A percentile compares a stretch with the other conserved stretches of the same genome.
phyloP scores from a whole-genome alignment of 495 filamentous ascomycete genomes.

The Penicillium steckii region DNA sequence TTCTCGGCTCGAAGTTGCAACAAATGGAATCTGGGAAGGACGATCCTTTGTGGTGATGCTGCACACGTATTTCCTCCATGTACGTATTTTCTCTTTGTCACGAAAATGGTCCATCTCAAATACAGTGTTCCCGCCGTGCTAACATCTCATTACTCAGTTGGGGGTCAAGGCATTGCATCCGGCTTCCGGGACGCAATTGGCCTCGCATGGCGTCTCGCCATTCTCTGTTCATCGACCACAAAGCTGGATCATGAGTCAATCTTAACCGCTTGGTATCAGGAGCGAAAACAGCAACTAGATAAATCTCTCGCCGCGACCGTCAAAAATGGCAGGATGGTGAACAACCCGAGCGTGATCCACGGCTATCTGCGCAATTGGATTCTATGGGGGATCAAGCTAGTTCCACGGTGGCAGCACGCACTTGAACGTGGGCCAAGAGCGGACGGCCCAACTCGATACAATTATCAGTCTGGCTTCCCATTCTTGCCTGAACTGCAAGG shows the following conservation, averaged over 20 bases:
- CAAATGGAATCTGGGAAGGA: conserved; percentile 45
- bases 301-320: conserved; percentile 32
- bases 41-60: conserved; percentile 50
- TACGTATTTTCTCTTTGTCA: conserved; percentile 10
- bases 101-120: not conserved
- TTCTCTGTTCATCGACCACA: conserved; percentile 13
- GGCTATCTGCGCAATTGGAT: conserved; percentile 34
- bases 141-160: conserved; percentile 38
- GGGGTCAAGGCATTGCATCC: conserved; percentile 52
- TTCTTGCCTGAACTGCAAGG: conserved; percentile 20
- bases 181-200: conserved; percentile 36
- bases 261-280: conserved; percentile 42
- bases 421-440: conserved; percentile 27
- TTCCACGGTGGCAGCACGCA: conserved; percentile 26
- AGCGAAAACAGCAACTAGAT: conserved; percentile 42
- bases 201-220: conserved; percentile 48
- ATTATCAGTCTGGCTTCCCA: conserved; percentile 24
- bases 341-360: conserved; percentile 21
- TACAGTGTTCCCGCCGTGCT: too few species aligned
- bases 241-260: conserved; percentile 18
- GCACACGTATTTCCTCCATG: conserved; percentile 58
- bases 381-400: conserved; percentile 29
- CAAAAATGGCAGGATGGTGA: conserved; percentile 33
- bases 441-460: conserved; percentile 27
- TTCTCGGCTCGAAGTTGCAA: conserved; percentile 51